Percentiles rank a stretch among this genome's conserved stretches.
These are phyloP conservation scores for Penicillium tannophilum DNA, from an alignment of 495 filamentous ascomycete genomes.

Conservation along the genomic window DNA sequence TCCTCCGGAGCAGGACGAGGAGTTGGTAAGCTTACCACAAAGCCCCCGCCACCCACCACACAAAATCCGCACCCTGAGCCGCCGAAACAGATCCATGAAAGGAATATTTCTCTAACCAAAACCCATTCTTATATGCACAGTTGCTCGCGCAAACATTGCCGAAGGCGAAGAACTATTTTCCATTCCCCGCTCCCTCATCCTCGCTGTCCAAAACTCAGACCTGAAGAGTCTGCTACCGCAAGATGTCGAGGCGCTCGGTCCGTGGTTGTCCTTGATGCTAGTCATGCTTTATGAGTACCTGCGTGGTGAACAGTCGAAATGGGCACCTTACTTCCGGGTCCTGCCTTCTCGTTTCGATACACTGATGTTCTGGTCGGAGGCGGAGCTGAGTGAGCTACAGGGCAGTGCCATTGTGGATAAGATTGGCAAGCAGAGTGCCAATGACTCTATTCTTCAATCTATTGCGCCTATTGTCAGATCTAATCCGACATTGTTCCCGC, in stretches of 20 bases:
- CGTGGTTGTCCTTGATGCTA: conserved; percentile 71
- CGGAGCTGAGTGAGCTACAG: conserved; percentile 73
- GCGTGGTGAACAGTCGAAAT: conserved; percentile 60
- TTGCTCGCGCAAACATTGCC: conserved; percentile 57
- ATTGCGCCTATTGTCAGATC: conserved; percentile 62
- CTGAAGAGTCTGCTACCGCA: conserved; percentile 47
- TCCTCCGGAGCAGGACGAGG: conserved; percentile 56
- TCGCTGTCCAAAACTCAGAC: conserved; percentile 54
- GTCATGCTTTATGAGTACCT: conserved; percentile 79
- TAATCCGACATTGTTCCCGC: conserved; percentile 48
- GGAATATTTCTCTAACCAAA: conserved; percentile 27
- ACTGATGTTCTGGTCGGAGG: conserved; percentile 83
- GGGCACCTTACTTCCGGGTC: conserved; percentile 81
- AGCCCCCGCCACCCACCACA: conserved; percentile 21
- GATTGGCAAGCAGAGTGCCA: conserved; percentile 74
- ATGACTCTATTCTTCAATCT: conserved; percentile 63
- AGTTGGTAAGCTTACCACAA: conserved; percentile 52
- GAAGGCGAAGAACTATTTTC: conserved; percentile 68
- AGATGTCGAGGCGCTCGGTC: conserved; percentile 45
- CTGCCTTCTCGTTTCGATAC: conserved; percentile 81
- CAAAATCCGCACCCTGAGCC: conserved; percentile 15
- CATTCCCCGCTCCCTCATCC: conserved; percentile 57
- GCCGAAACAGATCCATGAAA: conserved; percentile 17
- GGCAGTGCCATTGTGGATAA: conserved; percentile 75
- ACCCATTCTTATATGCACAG: conserved; percentile 34